Base-by-base conservation (phyloP, 805 yeast species). In the Wickerhamomyces chaumierensis region DNA sequence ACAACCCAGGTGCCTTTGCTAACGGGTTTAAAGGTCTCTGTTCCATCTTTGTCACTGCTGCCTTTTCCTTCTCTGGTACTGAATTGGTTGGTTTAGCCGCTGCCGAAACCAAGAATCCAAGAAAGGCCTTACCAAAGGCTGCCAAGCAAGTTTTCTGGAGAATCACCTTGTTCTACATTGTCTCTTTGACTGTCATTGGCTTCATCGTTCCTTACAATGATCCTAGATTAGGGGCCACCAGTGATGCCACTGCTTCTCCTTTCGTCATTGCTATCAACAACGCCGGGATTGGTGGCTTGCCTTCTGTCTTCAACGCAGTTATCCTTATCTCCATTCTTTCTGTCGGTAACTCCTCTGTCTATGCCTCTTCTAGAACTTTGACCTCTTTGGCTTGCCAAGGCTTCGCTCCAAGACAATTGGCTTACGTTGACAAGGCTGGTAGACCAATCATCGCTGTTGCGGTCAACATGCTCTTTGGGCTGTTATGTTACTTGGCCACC, bases 91-190 rank as follows among this genome's bases (percentile, higher is more conserved):
- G 86, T 37, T 66, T 81, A 37, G 81, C 88, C 11, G 84, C 88
- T 21, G 86, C 88, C 6, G 92, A 83, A 57, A 68, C 85, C 18
- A 69, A 60, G 27, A 73, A 81, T 56, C 88, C 92, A 34, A 65
- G 80, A 48, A 66, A 65, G 39, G 61, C 81, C 3, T 66, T 82
- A 39, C 90, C 92, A 35, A 67, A 69, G 37, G 92, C 92, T 32
- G 73, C 79, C 40, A 81, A 80, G 59, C 87, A 82, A 62, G 84
- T 81, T 6, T 80, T 83, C 61, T 81, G 88, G 87, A 69, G 87
- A 57, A 76, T 82, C 40, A 62, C 78, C 18, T 56, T 78, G 47
- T 80, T 81, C 53, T 82, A 83, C 61, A 63, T 83, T 54, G 60
- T 68, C 11, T 64, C 76, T 48, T 68, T 59, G 56, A 74, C 60